Conservation (phyloP, 495 filamentous ascomycete genomes). For the Aspergillus nanangensis region DNA sequence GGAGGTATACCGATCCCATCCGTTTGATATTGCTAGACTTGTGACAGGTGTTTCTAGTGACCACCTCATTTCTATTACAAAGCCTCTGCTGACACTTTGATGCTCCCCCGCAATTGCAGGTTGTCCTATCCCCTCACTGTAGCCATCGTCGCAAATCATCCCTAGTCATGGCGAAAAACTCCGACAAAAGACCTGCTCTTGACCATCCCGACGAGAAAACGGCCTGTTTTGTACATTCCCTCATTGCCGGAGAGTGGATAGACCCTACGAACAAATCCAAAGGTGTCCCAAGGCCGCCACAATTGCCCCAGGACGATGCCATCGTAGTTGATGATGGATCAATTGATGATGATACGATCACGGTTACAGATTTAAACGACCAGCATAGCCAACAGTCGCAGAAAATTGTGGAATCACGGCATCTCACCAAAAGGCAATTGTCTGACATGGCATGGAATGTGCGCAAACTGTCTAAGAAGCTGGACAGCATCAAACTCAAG, state of each 20-base stretch:
- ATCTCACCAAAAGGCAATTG: constrained; percentile 88
- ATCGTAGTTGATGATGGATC: constrained; percentile 18
- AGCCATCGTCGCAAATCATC: constrained; percentile 85
- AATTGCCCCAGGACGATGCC: constrained; percentile 14
- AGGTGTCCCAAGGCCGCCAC: constrained; percentile 29
- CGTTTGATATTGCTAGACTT: neutral
- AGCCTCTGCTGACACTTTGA: neutral
- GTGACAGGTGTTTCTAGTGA: too few relatives aligned
- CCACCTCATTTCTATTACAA: too few relatives aligned
- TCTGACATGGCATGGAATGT: constrained; percentile 96
- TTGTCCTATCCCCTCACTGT: constrained; percentile 66
- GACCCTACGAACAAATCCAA: constrained; percentile 10
- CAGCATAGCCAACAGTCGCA: constrained; percentile 23
- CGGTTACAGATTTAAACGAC: constrained; percentile 16
- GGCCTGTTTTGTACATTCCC: constrained; percentile 78
- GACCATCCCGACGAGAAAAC: constrained; percentile 47
- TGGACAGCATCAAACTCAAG: constrained; percentile 73
- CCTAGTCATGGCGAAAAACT: constrained; percentile 57
- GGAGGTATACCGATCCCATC: constrained; percentile 30
- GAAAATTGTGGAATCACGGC: constrained; percentile 48
- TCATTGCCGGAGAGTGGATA: constrained; percentile 57
- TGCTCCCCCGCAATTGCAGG: constrained; percentile 38
- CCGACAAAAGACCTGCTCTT: constrained; percentile 32
- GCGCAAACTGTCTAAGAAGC: constrained; percentile 79
- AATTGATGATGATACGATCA: constrained; percentile 16